Base-by-base conservation (phyloP, 2,329 filamentous ascomycete species). In the Xylaria arbuscula region DNA sequence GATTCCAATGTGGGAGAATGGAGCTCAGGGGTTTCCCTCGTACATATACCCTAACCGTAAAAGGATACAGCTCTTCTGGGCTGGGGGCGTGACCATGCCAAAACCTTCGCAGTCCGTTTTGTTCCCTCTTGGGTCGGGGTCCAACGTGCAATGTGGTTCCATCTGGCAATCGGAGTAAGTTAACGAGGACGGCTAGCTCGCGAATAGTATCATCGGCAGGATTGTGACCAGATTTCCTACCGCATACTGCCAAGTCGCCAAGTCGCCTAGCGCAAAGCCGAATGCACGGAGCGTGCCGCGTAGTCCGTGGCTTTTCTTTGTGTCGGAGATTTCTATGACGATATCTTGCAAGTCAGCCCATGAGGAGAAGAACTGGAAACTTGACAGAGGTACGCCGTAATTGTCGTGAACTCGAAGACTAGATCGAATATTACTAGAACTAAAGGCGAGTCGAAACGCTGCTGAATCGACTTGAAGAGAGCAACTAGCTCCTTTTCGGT, bases 311-410 rank as follows among this genome's bases (percentile, higher is more conserved):
- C 54, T 38, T 24, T 15, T 55, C 36, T 53, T 47, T 19, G 36
- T 22, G 10, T 58, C 4, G 24, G 40, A 55, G 5, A 66, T 24
- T 55, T 66, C 62, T 22, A 55, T 58, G 2, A 51, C 42, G 15
- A 70, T 51, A 1, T 69, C 69, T 64, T 69, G 62, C 19, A 71
- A 51, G 50, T 69, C 66, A 38, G 67, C 69, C 66, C 60, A 69
- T 40, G 60, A 70, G 2, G 62, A 66, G 17, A 69, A 66, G 38
- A 63, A 71, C 40, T 8, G 38, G 8, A 28, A 42, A 67, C 19
- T 24, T 50, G 51, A 45, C 47, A 36, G 7, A 69, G 38, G 55
- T 71, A 57, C 11, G 66, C 42, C 9, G 40, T 51, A n/a, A 71
- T 71, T 5, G 60, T 59, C n/a, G 17, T 56, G 3, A 67, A 22